Evolutionary conservation across 306 rosid species (phyloP), one percentile per base, ranked within the genome.

Genomic region (Lathyrus sativus): DNA sequence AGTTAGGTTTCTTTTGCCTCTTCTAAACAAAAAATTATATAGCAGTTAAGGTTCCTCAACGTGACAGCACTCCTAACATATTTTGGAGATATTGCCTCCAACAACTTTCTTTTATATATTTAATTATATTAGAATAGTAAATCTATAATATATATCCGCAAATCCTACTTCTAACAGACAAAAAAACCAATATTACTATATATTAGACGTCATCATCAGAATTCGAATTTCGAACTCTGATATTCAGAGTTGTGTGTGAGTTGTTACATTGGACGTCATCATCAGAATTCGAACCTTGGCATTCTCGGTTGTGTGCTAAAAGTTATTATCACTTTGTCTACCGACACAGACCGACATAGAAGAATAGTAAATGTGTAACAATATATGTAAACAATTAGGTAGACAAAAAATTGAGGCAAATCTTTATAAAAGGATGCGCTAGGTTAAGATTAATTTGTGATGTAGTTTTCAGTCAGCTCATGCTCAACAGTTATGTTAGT

Each of bases 401-500:
- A 49, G 68, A 37, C 70, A 68, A 69, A 14, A 65, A 65, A 2
- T 65, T 64, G n/a, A 39, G 70, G 62, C 10, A 72, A 62, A 74
- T 62, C 48, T 68, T 54, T 50, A 59, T 37, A 74, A 43, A 50
- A 17, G 54, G 76, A 64, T 18, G 72, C 6, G 57, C 29, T 50
- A 48, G 54, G 28, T 66, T 35, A 35, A 54, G 54, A 62, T 65
- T 61, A 61, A 54, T 70, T 61, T 65, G 31, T 44, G 7, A 59
- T 43, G 77, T 81, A 67, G 44, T 71, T 70, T 78, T 70, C 61
- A 71, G 72, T 48, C 62, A 54, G 66, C 53, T 61, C 74, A 78
- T 50, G 78, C 71, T 70, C 65, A 71, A 74, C 70, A 71, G 85
- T 75, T 56, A 29, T 45, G 55, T 7, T 59, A 28, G 38, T 62